Evolutionary conservation across 116 monocot genomes (phyloP).

Genomic region (Iris pallida): DNA sequence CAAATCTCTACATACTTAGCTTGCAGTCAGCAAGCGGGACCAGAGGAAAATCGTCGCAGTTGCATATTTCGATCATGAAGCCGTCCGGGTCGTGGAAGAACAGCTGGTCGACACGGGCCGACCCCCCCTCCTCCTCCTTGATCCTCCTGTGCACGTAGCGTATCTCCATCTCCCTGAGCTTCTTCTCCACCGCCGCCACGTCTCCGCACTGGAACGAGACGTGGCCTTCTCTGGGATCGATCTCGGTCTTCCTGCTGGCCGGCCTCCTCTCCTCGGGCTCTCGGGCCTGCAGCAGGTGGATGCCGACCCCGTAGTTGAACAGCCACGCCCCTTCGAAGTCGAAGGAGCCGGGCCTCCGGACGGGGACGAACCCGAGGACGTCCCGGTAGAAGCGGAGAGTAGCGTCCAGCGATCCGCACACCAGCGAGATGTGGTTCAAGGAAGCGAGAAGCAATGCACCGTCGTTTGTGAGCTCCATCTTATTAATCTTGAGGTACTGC

Average conservation of each 20-base stretch:
- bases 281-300: constrained; percentile 41
- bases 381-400: constrained; percentile 56
- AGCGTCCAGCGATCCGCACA: constrained; percentile 49
- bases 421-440: constrained; percentile 73
- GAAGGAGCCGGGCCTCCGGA: constrained; percentile 48
- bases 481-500: too few relatives aligned
- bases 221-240: constrained; percentile 59
- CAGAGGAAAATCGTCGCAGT: constrained; percentile 43
- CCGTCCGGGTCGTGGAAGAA: constrained; percentile 80
- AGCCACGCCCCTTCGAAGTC: constrained; percentile 69
- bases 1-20: too few relatives aligned
- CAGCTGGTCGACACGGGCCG: constrained; percentile 42
- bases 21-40: too few relatives aligned
- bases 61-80: constrained; percentile 81
- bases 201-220: constrained; percentile 48
- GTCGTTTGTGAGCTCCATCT: too few relatives aligned
- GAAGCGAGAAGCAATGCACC: too few relatives aligned
- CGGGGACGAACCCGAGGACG: constrained; percentile 60
- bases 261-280: too few relatives aligned
- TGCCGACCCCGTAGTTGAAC: constrained; percentile 42
- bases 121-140: constrained; percentile 35
- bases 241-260: too few relatives aligned
- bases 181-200: constrained; percentile 32
- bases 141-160: constrained; percentile 17
- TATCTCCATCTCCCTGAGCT: constrained; percentile 24